Conservation (phyloP, 352 stramenopile species). For the Aphanomyces astaci region DNA sequence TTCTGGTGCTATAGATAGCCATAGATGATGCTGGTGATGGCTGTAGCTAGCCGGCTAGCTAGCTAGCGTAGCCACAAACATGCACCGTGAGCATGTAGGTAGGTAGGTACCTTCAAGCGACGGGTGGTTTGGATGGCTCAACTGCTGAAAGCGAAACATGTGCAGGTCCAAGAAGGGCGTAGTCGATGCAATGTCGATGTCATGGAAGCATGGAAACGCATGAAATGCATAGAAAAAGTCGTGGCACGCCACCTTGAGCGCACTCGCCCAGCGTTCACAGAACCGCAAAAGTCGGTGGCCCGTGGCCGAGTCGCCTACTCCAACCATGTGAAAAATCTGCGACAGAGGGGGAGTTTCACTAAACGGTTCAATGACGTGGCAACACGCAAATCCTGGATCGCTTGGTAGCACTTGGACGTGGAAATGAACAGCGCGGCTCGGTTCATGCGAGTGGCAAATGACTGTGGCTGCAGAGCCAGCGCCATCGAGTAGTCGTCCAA, state of each 20-base stretch:
- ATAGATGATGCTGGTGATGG: no score
- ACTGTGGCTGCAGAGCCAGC: constrained; percentile 24
- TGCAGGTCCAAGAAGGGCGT: not conserved
- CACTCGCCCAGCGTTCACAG: constrained; percentile 39
- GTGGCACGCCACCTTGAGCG: constrained; percentile 40
- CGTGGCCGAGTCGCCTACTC: not conserved
- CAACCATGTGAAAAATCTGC: no score
- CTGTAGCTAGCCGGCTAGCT: no score
- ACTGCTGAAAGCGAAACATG: constrained; percentile 4
- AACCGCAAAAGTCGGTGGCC: constrained; percentile 24
- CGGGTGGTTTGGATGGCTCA: not conserved
- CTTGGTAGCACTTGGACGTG: constrained; percentile 38
- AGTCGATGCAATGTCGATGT: not conserved
- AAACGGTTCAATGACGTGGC: constrained; percentile 19
- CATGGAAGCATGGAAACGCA: constrained; percentile 32
- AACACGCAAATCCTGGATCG: constrained; percentile 33
- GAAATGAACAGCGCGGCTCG: constrained; percentile 47
- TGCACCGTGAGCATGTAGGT: no score
- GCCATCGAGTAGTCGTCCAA: constrained; percentile 50
- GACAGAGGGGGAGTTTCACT: no score
- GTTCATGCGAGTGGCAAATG: constrained; percentile 41
- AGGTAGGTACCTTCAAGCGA: not conserved
- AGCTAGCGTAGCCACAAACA: no score
- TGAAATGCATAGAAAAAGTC: constrained; percentile 48
- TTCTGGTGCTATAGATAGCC: no score